Evolutionary conservation across 140 eudicot genomes (phyloP), one percentile per base, ranked within the genome.

Genomic region (Flaveria floridana): DNA sequence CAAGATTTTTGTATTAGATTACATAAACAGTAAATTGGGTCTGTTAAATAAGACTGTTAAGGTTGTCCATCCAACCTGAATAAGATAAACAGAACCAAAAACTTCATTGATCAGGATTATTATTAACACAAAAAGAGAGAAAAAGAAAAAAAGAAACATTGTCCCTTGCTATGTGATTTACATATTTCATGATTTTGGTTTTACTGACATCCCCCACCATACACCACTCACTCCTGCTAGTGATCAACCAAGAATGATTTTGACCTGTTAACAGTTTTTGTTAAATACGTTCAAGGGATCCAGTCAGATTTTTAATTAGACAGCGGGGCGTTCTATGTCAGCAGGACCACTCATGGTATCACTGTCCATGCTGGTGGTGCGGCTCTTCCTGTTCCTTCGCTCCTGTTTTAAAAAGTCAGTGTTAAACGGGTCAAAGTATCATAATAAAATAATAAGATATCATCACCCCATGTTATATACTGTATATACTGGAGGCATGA

Each of bases 351-450:
- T 77, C 80, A 86, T 57, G 44, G 88, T 76, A 16, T 91, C 97
- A 16, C 84, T 83, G 70, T 92, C 97, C 89, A 89, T 87, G 83
- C 97, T 92, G 52, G 86, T 78, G 3, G 96, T 89, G 42, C 95
- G 93, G 81, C 87, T 92, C 84, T 77, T 89, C 78, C 88, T 72
- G 76, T 78, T 89, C 82, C 92, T 84, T 15, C 97, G 88, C 61
- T 92, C 97, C 97, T 92, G 89, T 58, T 75, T 44, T 11, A 20
- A 53, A 62, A 68, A 58, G 68, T 82, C 48, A 64, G 42, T 16
- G 58, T 46, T 18, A 76, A 76, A 8, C 50, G 2, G 19, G 39
- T 61, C 30, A 47, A 47, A 51, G 55, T 3, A 68, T 15, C 16
- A 58, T 26, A 26, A 2, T 26, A 26, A 26, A 5, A 30, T 57